Conservation (phyloP, 2,329 filamentous ascomycete species). For the Diplocarpon rosae region DNA sequence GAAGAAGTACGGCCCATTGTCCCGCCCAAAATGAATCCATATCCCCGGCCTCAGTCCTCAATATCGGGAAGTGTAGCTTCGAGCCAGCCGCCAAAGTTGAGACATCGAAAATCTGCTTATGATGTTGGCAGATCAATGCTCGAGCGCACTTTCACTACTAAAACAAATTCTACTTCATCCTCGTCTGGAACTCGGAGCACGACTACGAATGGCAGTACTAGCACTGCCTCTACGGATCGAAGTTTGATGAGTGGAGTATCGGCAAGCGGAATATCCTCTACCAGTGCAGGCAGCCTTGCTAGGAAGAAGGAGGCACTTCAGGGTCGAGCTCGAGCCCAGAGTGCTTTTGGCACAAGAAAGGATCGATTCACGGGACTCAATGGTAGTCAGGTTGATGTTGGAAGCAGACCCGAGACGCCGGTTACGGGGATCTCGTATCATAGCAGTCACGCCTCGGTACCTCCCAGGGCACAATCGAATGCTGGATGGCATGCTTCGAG, state of each 20-base stretch:
- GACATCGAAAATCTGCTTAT: conserved; percentile 63
- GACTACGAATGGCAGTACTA: conserved; percentile 52
- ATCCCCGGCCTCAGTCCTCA: conserved; percentile 47
- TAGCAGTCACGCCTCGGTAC: conserved; percentile 61
- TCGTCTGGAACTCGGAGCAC: conserved; percentile 62
- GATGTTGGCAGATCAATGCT: conserved; percentile 62
- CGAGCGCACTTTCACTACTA: conserved; percentile 74
- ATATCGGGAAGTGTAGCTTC: conserved; percentile 34
- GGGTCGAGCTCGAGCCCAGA: conserved; percentile 50
- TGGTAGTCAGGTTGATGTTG: conserved; percentile 27
- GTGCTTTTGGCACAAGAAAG: conserved; percentile 51
- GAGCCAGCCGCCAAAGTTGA: conserved; percentile 35
- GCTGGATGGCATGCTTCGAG: conserved; percentile 44
- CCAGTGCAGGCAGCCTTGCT: conserved; percentile 87
- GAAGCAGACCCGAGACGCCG: conserved; percentile 49
- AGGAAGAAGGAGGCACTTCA: conserved; percentile 48
- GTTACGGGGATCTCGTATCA: conserved; percentile 82
- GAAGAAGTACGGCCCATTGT: conserved; percentile 19
- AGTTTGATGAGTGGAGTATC: conserved; percentile 93
- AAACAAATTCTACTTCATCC: conserved; percentile 72
- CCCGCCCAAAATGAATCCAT: conserved; percentile 39
- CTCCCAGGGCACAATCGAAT: conserved; percentile 47
- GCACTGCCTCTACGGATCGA: conserved; percentile 66
- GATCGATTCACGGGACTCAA: conserved; percentile 25
- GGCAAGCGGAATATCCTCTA: conserved; percentile 83